These are phyloP conservation scores for Claviceps sp. DNA, from an alignment of 2,329 filamentous ascomycete genomes.

Conservation along the genomic window DNA sequence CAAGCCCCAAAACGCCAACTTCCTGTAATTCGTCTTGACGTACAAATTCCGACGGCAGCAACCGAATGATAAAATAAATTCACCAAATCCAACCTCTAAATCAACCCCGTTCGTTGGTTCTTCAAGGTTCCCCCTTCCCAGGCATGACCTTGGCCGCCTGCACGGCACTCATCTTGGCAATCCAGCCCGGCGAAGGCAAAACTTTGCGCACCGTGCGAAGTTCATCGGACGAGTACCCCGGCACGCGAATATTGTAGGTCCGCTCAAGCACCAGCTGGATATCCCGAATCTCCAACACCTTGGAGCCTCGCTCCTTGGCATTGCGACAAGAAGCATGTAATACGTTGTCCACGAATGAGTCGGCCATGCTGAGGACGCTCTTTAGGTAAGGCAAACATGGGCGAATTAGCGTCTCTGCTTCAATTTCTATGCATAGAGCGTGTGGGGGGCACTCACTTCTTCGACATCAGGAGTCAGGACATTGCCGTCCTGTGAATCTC, in stretches of 20 bases:
- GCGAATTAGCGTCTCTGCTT: constrained; percentile 7
- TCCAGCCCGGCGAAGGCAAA: constrained; percentile 78
- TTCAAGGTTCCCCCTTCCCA: constrained; percentile 35
- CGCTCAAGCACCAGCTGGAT: constrained; percentile 73
- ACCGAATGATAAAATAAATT: not conserved
- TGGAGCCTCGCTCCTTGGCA: constrained; percentile 82
- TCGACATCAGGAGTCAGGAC: constrained; percentile 84
- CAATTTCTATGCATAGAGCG: not conserved
- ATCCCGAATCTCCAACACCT: constrained; percentile 79
- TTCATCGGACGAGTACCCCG: constrained; percentile 89
- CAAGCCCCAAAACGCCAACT: not conserved
- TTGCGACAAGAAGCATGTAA: constrained; percentile 78
- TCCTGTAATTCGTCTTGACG: not conserved
- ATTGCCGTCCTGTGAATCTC: constrained; percentile 60
- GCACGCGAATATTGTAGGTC: constrained; percentile 82
- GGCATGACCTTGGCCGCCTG: constrained; percentile 80
- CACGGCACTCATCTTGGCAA: constrained; percentile 92
- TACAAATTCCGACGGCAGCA: not conserved
- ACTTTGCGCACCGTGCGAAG: constrained; percentile 88
- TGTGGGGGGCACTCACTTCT: constrained; percentile 49
- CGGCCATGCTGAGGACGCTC: constrained; percentile 79
- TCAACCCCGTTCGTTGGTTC: not conserved
- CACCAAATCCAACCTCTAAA: not conserved
- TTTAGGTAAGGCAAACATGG: constrained; percentile 29
- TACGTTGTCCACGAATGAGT: constrained; percentile 90